A percentile compares a stretch with the other conserved stretches of the same genome.
Conservation (phyloP, 495 filamentous ascomycete species). For the Trichoderma reesei region DNA sequence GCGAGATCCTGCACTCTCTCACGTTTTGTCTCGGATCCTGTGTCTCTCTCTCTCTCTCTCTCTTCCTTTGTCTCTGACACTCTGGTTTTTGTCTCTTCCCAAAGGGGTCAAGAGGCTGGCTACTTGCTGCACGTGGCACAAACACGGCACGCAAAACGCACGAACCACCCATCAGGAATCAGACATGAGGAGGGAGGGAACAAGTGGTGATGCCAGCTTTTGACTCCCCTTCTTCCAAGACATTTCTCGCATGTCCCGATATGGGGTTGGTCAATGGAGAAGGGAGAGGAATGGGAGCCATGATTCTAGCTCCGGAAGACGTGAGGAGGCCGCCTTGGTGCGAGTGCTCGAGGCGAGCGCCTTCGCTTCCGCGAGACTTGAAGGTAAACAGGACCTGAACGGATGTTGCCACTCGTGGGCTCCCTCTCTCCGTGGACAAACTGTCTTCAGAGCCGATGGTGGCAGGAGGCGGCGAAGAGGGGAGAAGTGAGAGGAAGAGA, state of each 20-base stretch:
- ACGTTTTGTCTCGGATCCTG: no score
- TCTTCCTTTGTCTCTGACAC: no score
- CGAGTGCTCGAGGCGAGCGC: neutral
- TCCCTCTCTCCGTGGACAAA: neutral
- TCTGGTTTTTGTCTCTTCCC: neutral
- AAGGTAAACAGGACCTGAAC: neutral
- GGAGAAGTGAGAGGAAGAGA: neutral
- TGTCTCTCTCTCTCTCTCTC: no score
- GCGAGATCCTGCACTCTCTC: constrained; percentile 1
- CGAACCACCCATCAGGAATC: no score
- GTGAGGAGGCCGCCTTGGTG: neutral
- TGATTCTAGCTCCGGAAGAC: neutral
- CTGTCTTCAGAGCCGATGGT: neutral
- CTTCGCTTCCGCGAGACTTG: neutral
- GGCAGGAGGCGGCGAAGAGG: neutral
- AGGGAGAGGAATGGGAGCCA: neutral
- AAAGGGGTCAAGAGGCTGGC: neutral
- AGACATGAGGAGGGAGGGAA: no score
- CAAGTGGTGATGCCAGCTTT: no score
- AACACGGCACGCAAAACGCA: neutral
- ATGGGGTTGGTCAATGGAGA: neutral
- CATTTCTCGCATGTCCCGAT: neutral
- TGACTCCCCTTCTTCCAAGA: neutral
- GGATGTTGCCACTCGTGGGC: neutral
- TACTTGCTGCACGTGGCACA: neutral